A percentile compares a stretch with the other conserved stretches of the same genome.
These are phyloP conservation scores for Macrolepiota dolichaula DNA, from an alignment of 768 basidiomycete genomes.

Conservation along the genomic window DNA sequence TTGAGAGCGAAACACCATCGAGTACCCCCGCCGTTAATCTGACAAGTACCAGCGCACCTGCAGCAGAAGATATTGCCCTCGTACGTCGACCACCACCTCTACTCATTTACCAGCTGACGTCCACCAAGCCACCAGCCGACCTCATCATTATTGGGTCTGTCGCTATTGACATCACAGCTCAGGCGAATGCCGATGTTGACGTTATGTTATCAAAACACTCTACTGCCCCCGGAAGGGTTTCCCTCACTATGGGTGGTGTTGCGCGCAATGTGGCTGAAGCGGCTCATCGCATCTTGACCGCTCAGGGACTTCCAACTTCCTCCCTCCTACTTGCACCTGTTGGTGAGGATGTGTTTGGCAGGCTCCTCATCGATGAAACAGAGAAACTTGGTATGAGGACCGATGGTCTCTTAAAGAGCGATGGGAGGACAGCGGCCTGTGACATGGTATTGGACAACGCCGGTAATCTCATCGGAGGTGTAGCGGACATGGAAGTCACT, in stretches of 20 bases:
- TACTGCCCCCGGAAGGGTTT: slow-evolving; percentile 77
- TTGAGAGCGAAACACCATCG: neutral
- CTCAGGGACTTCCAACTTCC: slow-evolving; percentile 29
- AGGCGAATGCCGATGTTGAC: slow-evolving; percentile 28
- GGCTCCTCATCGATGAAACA: slow-evolving; percentile 57
- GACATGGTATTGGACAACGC: slow-evolving; percentile 74
- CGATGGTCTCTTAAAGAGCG: slow-evolving; percentile 59
- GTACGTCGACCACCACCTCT: neutral
- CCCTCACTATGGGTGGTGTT: slow-evolving; percentile 81
- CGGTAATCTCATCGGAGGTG: slow-evolving; percentile 76
- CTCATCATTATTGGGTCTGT: slow-evolving; percentile 82
- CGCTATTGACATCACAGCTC: slow-evolving; percentile 85
- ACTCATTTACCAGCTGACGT: neutral
- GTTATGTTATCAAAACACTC: slow-evolving; percentile 47
- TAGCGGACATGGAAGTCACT: slow-evolving; percentile 88
- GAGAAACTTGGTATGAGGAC: slow-evolving; percentile 67
- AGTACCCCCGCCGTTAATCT: neutral
- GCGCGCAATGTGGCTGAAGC: slow-evolving; percentile 96
- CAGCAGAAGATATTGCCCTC: slow-evolving; percentile 4
- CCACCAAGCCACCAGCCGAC: slow-evolving; percentile 32
- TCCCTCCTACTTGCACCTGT: slow-evolving; percentile 72
- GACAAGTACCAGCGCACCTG: neutral
- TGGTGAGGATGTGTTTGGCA: slow-evolving; percentile 76
- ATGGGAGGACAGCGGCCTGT: slow-evolving; percentile 72
- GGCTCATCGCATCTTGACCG: slow-evolving; percentile 58